Evolutionary conservation across 2,329 filamentous ascomycete species (phyloP), one percentile per base, ranked within the genome.

Genomic region (Talaromyces marneffei): DNA sequence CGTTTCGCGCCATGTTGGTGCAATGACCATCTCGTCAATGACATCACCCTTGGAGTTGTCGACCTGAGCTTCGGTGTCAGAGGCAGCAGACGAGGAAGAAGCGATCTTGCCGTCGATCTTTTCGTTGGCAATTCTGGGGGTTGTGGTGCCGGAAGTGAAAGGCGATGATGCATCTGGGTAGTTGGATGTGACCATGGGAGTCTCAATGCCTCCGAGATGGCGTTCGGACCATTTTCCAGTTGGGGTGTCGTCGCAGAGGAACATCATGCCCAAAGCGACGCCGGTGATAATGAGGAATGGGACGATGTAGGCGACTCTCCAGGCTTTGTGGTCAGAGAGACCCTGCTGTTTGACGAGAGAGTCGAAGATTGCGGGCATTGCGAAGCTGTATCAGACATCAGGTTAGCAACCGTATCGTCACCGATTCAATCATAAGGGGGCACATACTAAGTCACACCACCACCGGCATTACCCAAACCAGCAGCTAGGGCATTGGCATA

Each of bases 321-420:
- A 96, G 2, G 92, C 89, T 39, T 86, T 82, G 67, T 89, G 86
- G 2, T 85, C 76, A 0, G 80, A 77, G 59, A 93, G 79, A 6
- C 86, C 84, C 54, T 81, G 80, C 0, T 55, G 2, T 81, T 70
- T 6, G 23, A 89, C 83, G 23, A 96, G 80, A 0, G 89, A 90
- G 74, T 95, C 88, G 75, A 88, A 94, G 61, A 96, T 87, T 4
- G 90, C 90, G 1, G 92, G 92, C 91, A 96, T 96, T 68, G 93
- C 84, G 74, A 96, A 95, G 78, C 74, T 76, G 14, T 12, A 6
- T 20, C 18, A 42, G 27, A 31, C 58, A 61, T 9, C n/a, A 42
- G n/a, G 29, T 54, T 44, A 33, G 18, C 23, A 18, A 58, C 5
- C 50, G 35, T 39, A 23, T 4, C 48, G 25, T 27, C 20, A 42